phyloP scores from a whole-genome alignment of 1,284 basidiomycete species.

The Trichosporon faecale region DNA sequence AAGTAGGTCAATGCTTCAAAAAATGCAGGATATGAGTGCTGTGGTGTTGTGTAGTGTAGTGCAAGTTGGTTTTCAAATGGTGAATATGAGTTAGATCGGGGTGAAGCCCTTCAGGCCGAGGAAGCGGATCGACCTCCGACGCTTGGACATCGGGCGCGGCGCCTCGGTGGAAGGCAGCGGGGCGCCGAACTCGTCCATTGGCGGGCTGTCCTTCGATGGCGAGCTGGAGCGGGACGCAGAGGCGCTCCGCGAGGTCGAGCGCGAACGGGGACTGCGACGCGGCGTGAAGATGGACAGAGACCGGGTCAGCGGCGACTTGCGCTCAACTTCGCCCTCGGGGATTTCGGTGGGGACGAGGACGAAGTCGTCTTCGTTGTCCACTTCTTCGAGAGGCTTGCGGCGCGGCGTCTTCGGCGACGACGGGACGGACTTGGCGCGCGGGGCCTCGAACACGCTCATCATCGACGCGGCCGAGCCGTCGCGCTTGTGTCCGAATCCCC shows the following conservation, averaged over 20 bases:
- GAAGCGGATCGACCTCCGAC: background rate
- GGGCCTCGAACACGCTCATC: background rate
- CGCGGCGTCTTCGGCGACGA: slow-evolving; percentile 1
- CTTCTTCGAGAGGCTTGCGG: background rate
- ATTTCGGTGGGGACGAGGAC: background rate
- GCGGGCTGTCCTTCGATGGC: background rate
- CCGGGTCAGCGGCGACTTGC: slow-evolving; percentile 4
- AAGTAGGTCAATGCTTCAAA: background rate
- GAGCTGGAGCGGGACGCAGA: background rate
- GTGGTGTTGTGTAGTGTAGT: background rate
- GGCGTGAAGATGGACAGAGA: background rate
- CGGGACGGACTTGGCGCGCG: slow-evolving; percentile 1
- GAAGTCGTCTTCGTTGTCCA: background rate
- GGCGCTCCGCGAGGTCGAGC: background rate
- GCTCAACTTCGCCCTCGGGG: background rate
- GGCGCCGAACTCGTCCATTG: background rate
- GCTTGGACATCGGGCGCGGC: background rate
- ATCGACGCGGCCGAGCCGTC: background rate
- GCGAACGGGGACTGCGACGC: background rate
- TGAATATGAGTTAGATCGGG: background rate
- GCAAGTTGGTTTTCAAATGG: background rate
- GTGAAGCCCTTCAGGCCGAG: slow-evolving; percentile 1
- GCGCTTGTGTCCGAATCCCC: background rate
- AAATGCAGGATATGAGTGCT: background rate
- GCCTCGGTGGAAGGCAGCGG: background rate